Base-by-base conservation (phyloP, 106 monocot genomes). In the Apostasia shenzhenica region DNA sequence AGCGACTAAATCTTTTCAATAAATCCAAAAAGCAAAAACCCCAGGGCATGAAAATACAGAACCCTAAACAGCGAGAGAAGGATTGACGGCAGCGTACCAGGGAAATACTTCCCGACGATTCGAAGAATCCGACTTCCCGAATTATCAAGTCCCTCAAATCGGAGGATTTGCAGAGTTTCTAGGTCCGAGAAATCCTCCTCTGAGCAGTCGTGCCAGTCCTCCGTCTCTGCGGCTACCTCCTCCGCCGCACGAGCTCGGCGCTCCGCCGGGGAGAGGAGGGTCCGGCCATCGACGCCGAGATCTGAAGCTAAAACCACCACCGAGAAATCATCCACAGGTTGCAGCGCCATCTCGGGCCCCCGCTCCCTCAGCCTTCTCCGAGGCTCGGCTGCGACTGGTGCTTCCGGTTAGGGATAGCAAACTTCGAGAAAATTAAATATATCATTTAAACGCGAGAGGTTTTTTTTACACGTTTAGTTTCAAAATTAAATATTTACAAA, bases 101-200 rank as follows among this genome's bases (percentile, higher is more conserved):
- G 95, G 55, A 97, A 97, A 48, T 73, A 87, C 75, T 89, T 97
- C 13, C 95, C 95, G 50, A 92, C 95, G 71, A 97, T 85, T n/a
- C 95, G 81, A 69, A 97, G 76, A 67, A 97, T 87, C 59, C 82
- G 81, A 65, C 81, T 84, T 58, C 92, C 89, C 50, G 70, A 49
- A 69, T 71, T 89, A 56, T 97, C 95, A 26, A 73, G 61, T 12
- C 95, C 95, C 72, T 89, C 76, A 60, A 97, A 13, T 42, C 86
- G 86, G 62, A 97, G 68, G 67, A 76, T 70, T 70, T 85, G 92
- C 10, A 91, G 80, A n/a, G 81, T 71, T 14, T 89, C 89, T 56
- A 92, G 78, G 72, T 92, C 95, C 13, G 92, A 84, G 89, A 92
- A 97, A 54, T 91, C 95, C 44, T 88, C 95, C 7, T 75, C 80